phyloP scores from a whole-genome alignment of 2,329 filamentous ascomycete species.

The Tricladium varicosporioides region DNA sequence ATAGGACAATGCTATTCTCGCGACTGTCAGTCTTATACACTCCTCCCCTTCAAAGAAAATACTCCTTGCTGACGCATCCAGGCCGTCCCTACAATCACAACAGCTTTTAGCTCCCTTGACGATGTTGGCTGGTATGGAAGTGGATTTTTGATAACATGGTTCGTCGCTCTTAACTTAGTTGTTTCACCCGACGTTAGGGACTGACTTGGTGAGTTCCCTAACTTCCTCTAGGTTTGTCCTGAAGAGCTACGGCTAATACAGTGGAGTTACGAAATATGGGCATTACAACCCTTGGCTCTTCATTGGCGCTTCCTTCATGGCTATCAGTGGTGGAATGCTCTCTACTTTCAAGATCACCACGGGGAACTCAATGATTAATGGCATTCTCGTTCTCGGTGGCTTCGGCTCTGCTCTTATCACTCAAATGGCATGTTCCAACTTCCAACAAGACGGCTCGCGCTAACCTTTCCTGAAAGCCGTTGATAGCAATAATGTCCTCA shows the following conservation, averaged over 20 bases:
- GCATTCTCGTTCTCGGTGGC: constrained; percentile 52
- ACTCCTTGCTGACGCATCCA: constrained; percentile 15
- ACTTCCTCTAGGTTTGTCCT: background rate
- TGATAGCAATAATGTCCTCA: constrained; percentile 47
- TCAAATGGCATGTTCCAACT: constrained; percentile 23
- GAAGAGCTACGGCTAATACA: background rate
- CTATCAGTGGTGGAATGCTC: constrained; percentile 15
- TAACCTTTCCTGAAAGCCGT: constrained; percentile 36
- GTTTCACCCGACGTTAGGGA: too few species aligned
- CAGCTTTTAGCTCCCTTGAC: constrained; percentile 35
- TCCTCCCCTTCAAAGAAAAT: background rate
- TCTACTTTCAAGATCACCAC: constrained; percentile 18
- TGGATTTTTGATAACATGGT: constrained; percentile 32
- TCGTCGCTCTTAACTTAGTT: constrained; percentile 19
- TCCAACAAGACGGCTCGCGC: background rate
- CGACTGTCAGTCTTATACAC: constrained; percentile 16
- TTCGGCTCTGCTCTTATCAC: constrained; percentile 17
- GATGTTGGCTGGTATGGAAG: constrained; percentile 39
- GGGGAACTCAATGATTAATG: constrained; percentile 17
- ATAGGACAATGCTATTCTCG: constrained; percentile 23
- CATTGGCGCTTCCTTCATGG: constrained; percentile 7
- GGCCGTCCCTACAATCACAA: constrained; percentile 39
- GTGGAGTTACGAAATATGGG: constrained; percentile 30
- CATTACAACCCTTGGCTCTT: constrained; percentile 23
- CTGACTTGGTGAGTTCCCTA: constrained; percentile 19